Conservation (phyloP, 257 asterid genomes). For the Avicennia marina region DNA sequence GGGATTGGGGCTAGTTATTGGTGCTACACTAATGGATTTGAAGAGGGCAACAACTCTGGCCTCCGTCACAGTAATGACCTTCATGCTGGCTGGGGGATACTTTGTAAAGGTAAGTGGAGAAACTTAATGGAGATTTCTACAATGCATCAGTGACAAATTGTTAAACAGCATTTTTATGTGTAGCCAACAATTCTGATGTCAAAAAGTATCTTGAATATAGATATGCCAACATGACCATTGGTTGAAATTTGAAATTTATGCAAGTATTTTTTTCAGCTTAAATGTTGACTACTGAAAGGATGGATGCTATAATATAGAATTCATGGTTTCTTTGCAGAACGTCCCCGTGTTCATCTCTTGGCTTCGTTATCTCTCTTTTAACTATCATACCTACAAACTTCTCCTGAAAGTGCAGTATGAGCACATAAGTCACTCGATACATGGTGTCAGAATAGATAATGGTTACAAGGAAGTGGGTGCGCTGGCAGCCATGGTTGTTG, state of each 20-base stretch:
- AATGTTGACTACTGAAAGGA: too few relatives aligned
- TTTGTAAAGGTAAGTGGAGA: slow-evolving; percentile 58
- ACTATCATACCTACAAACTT: slow-evolving; percentile 94
- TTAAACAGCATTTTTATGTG: too few relatives aligned
- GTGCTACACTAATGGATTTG: slow-evolving; percentile 84
- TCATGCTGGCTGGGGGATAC: slow-evolving; percentile 92
- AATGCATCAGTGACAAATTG: too few relatives aligned
- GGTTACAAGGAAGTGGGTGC: slow-evolving; percentile 64
- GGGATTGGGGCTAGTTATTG: slow-evolving; percentile 94
- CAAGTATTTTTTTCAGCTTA: not conserved
- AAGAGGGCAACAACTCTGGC: slow-evolving; percentile 89
- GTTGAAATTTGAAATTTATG: not conserved
- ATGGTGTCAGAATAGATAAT: slow-evolving; percentile 59
- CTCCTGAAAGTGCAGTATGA: slow-evolving; percentile 89
- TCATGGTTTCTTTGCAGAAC: slow-evolving; percentile 44
- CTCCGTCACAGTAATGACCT: slow-evolving; percentile 90
- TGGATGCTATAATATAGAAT: too few relatives aligned
- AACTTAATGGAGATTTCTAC: too few relatives aligned
- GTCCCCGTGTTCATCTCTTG: slow-evolving; percentile 89
- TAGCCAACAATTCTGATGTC: too few relatives aligned
- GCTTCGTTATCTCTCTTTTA: slow-evolving; percentile 92
- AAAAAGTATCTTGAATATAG: too few relatives aligned
- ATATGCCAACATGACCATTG: too few relatives aligned
- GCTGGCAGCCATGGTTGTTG: slow-evolving; percentile 73
- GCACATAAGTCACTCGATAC: slow-evolving; percentile 53